Base-by-base conservation (phyloP, 495 filamentous ascomycete species). In the Usnea hakonensis region DNA sequence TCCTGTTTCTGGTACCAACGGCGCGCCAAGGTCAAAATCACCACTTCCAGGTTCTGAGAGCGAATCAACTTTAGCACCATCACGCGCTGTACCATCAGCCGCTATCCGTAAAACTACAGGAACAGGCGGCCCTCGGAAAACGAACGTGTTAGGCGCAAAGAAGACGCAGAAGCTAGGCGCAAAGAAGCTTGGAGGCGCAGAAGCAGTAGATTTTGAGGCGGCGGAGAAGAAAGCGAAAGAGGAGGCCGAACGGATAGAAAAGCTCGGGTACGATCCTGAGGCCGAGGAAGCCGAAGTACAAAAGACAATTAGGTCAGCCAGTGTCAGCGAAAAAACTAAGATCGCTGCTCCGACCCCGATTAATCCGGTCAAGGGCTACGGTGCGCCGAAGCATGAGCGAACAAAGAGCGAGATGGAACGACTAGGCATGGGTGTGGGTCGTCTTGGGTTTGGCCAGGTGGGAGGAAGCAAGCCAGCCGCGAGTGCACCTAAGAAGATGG, bases 161-260 rank as follows among this genome's bases (percentile, higher is more conserved):
- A 97, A 94, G 78, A 76, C 81, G 35, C 48, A 52, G 48, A 92
- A 93, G 75, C 83, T 98, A 30, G 94, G 92, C 33, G 93, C 87
- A 21, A 96, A 96, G 83, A 97, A 96, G 78, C 79, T 94, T 50
- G 78, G 75, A n/a, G 76, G 75, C 23, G 83, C 79, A 38, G 90
- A 92, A 62, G 76, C 77, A 5, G 88, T 98, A 62, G 94, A 98
- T 76, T 98, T 98, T 67, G 95, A 98, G 57, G 94, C 91, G 71
- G 94, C 92, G 0, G 94, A 98, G 79, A 89, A 88, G 68, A 96
- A 95, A 76, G 94, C 94, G 37, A 95, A 91, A 74, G 94, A 97
- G 72, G 94, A 98, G 74, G 94, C 95, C 2, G 94, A 97, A 74
- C 86, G 94, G 64, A 93, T 96, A 68, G 90, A 88, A 77, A 96